Percentiles rank a stretch among this genome's conserved stretches.
phyloP scores from a whole-genome alignment of 495 filamentous ascomycete species.

The Lepidopterella palustris region DNA sequence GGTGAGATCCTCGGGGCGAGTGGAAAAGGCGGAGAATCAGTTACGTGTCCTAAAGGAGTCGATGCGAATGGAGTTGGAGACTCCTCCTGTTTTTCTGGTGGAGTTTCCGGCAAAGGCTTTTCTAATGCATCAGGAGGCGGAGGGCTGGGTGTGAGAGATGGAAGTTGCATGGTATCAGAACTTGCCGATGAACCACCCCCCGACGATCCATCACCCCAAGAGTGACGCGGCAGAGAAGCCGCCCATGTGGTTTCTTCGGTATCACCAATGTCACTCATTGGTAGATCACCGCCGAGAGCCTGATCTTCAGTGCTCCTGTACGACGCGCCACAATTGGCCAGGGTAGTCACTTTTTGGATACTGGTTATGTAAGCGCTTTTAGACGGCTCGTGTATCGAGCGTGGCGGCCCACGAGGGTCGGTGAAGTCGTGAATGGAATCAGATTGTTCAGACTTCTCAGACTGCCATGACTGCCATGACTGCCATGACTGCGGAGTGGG shows the following conservation, averaged over 20 bases:
- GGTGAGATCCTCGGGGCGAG: not conserved
- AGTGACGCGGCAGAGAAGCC: not conserved
- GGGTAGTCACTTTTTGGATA: conserved; percentile 28
- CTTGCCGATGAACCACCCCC: conserved; percentile 7
- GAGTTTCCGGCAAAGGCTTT: conserved; percentile 11
- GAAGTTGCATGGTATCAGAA: conserved; percentile 14
- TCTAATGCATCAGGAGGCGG: conserved; percentile 8
- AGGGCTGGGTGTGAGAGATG: conserved; percentile 23
- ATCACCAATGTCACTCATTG: conserved; percentile 22
- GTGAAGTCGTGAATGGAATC: conserved; percentile 4
- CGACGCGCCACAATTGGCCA: not conserved
- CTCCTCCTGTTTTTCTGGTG: conserved; percentile 9
- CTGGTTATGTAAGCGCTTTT: conserved; percentile 35
- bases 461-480: conserved; percentile 1
- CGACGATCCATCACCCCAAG: conserved; percentile 33
- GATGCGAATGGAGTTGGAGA: conserved; percentile 5
- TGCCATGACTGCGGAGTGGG: conserved; percentile 4
- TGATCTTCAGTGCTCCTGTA: not conserved
- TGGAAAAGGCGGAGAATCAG: conserved; percentile 8
- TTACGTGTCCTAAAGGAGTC: conserved; percentile 13
- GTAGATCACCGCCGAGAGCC: conserved; percentile 6
- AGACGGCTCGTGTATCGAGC: conserved; percentile 23
- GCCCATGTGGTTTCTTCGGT: not conserved
- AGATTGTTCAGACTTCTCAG: not conserved
- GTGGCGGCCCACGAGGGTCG: conserved; percentile 29